These are phyloP conservation scores for Cladosporium cucumerinum DNA, from an alignment of 2,329 filamentous ascomycete genomes.

Conservation along the genomic window DNA sequence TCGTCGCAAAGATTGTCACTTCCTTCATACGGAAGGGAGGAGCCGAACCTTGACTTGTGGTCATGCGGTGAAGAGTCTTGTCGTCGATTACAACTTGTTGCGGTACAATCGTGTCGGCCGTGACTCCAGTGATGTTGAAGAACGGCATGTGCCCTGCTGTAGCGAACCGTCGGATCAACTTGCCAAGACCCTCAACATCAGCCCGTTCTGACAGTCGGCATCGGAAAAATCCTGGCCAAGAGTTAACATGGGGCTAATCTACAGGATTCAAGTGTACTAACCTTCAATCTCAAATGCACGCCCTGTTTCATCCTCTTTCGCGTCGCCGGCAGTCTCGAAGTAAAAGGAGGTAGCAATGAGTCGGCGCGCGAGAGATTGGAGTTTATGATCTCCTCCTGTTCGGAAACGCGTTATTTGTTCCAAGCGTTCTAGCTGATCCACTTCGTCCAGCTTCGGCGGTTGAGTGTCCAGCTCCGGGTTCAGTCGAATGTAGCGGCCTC, in stretches of 20 bases:
- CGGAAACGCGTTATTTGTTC: constrained; percentile 11
- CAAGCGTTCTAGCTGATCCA: constrained; percentile 11
- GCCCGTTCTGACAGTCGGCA: not conserved
- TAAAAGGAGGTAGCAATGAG: constrained; percentile 5
- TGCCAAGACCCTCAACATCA: constrained; percentile 5
- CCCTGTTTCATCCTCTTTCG: not conserved
- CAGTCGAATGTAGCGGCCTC: constrained; percentile 15
- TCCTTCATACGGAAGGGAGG: constrained; percentile 3
- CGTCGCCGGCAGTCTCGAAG: not conserved
- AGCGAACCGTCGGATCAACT: not conserved
- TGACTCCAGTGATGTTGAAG: not conserved
- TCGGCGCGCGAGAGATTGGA: not conserved
- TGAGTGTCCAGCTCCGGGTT: constrained; percentile 10
- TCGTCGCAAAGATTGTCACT: not conserved
- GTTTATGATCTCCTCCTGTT: not conserved
- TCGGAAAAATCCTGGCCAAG: constrained; percentile 1
- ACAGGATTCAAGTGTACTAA: not conserved
- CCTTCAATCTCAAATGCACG: not conserved
- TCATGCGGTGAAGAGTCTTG: constrained; percentile 2
- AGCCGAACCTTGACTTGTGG: not conserved
- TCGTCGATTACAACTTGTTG: not conserved
- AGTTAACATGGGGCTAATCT: not conserved
- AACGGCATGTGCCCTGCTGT: constrained; percentile 3
- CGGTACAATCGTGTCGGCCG: not conserved
- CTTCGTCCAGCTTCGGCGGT: constrained; percentile 16